These are phyloP conservation scores for Pleurotus sapidus DNA, from an alignment of 768 basidiomycete species.

Conservation along the genomic window DNA sequence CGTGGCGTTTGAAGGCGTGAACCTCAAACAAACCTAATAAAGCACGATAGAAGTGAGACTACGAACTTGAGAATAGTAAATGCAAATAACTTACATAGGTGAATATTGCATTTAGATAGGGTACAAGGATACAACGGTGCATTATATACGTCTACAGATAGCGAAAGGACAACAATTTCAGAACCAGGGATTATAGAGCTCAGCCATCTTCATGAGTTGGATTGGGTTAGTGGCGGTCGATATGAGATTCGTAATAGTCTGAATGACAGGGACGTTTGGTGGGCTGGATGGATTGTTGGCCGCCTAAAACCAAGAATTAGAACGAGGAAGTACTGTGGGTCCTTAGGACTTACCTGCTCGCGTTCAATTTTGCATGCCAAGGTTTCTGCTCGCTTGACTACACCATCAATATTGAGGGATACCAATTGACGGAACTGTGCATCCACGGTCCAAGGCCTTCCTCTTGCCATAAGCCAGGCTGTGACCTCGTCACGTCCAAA, in stretches of 20 bases:
- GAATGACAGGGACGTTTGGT: constrained; percentile 56
- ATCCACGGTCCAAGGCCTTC: constrained; percentile 58
- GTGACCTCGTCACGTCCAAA: constrained; percentile 93
- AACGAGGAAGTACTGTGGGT: not conserved
- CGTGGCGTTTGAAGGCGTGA: no score
- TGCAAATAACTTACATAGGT: no score
- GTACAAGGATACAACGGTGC: no score
- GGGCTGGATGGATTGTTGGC: constrained; percentile 32
- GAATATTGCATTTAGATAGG: no score
- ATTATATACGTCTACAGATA: no score
- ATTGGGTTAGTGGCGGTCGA: constrained; percentile 84
- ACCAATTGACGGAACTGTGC: constrained; percentile 51
- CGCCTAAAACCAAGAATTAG: constrained; percentile 22
- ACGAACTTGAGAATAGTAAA: no score
- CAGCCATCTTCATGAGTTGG: constrained; percentile 82
- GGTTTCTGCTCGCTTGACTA: constrained; percentile 78
- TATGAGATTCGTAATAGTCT: constrained; percentile 81
- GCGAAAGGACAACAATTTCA: constrained; percentile 28
- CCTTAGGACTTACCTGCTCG: constrained; percentile 55
- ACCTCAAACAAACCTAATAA: no score
- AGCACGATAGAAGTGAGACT: no score
- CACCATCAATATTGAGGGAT: constrained; percentile 56
- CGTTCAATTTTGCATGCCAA: constrained; percentile 87
- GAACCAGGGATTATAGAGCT: constrained; percentile 86
- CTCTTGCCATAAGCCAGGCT: constrained; percentile 63